A percentile compares a stretch with the other conserved stretches of the same genome.
Conservation (phyloP, 495 filamentous ascomycete genomes). For the Aspergillus sparsus region DNA sequence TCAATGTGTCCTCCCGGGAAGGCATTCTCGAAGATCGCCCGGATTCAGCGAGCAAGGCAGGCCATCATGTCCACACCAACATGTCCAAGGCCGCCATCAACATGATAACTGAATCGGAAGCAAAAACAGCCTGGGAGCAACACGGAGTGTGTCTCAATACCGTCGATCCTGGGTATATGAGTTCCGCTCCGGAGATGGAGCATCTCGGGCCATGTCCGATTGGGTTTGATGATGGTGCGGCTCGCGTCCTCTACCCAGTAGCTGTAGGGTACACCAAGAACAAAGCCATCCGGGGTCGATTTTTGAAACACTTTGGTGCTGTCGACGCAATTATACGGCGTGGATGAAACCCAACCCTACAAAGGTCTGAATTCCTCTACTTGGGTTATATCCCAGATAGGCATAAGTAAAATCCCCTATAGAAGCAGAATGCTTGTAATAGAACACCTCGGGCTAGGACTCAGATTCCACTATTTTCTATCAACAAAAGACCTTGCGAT, state of each 20-base stretch:
- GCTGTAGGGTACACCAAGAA: conserved; percentile 43
- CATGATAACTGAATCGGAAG: conserved; percentile 51
- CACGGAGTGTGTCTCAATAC: conserved; percentile 46
- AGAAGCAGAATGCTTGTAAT: too few species aligned
- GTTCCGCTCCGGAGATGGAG: conserved; percentile 44
- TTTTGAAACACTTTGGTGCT: conserved; percentile 47
- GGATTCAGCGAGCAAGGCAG: conserved; percentile 32
- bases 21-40: conserved; percentile 39
- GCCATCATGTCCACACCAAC: conserved; percentile 50
- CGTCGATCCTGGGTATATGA: conserved; percentile 54
- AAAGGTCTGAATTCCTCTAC: too few species aligned
- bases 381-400: too few species aligned
- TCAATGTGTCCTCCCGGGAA: conserved; percentile 52
- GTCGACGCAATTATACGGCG: background rate
- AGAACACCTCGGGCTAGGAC: too few species aligned
- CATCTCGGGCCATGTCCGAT: conserved; percentile 36
- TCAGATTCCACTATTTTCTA: too few species aligned
- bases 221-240: conserved; percentile 51
- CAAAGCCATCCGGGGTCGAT: conserved; percentile 40
- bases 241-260: conserved; percentile 48
- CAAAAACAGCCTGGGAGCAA: conserved; percentile 36
- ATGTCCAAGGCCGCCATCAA: conserved; percentile 54
- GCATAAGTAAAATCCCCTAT: too few species aligned
- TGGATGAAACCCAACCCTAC: background rate
- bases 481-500: too few species aligned